phyloP scores from a whole-genome alignment of 148 eudicot species.

The Fagopyrum homotropicum region DNA sequence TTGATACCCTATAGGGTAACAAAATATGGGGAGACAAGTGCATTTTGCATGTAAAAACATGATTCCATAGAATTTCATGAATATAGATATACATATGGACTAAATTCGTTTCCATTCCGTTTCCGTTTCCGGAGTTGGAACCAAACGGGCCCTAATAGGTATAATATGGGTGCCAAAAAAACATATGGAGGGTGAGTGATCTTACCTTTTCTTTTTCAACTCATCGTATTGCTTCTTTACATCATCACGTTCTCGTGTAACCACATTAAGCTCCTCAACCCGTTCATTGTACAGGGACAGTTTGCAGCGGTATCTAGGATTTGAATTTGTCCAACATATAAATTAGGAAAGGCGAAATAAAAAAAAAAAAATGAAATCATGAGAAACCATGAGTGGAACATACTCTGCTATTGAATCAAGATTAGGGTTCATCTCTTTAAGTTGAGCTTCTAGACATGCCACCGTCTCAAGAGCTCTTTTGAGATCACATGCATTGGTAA shows the following conservation, averaged over 20 bases:
- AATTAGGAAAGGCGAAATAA: slow-evolving; percentile 12
- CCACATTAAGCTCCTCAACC: slow-evolving; percentile 69
- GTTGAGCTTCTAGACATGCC: slow-evolving; percentile 79
- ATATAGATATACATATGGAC: no score
- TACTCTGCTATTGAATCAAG: slow-evolving; percentile 98
- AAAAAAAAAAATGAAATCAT: neutral
- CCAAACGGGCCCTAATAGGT: no score
- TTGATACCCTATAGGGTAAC: no score
- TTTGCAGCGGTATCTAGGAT: slow-evolving; percentile 64
- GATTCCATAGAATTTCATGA: no score
- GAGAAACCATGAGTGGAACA: neutral
- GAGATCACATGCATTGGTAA: slow-evolving; percentile 50
- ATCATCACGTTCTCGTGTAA: slow-evolving; percentile 86
- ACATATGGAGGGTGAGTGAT: slow-evolving; percentile 7
- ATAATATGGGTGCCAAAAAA: neutral
- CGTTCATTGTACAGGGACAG: slow-evolving; percentile 74
- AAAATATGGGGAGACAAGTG: no score
- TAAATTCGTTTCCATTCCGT: no score
- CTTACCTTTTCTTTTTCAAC: slow-evolving; percentile 85
- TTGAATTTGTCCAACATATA: slow-evolving; percentile 1
- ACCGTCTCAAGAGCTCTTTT: slow-evolving; percentile 76
- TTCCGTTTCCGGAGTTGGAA: no score
- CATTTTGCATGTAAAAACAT: no score
- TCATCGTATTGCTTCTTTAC: slow-evolving; percentile 85
- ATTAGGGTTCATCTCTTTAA: slow-evolving; percentile 96